A percentile compares a stretch with the other conserved stretches of the same genome.
Evolutionary conservation across 2,329 filamentous ascomycete genomes (phyloP).

Genomic region (Fusarium circinatum): DNA sequence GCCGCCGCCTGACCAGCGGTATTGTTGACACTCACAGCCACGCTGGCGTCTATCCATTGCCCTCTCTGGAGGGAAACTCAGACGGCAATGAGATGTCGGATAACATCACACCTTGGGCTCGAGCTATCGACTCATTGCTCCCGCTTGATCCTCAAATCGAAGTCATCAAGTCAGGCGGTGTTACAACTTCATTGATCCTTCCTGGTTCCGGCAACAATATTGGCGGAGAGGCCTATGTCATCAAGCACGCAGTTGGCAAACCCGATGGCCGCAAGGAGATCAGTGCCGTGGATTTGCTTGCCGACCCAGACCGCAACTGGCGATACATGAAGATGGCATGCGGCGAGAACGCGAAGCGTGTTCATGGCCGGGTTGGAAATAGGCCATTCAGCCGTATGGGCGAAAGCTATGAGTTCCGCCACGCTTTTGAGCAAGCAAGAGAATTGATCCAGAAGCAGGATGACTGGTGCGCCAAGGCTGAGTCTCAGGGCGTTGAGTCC

Average conservation of each 20-base stretch:
- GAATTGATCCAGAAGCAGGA: conserved; percentile 68
- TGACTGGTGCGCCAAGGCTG: conserved; percentile 73
- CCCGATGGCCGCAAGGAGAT: conserved; percentile 70
- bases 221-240: conserved; percentile 74
- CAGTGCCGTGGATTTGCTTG: conserved; percentile 71
- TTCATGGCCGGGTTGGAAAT: conserved; percentile 66
- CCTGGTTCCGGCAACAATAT: conserved; percentile 80
- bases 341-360: conserved; percentile 74
- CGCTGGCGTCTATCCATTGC: conserved; percentile 68
- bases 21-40: conserved; percentile 80
- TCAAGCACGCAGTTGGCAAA: conserved; percentile 74
- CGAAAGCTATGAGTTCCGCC: conserved; percentile 75
- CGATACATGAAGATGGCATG: conserved; percentile 83
- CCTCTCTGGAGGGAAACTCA: conserved; percentile 61
- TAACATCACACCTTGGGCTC: conserved; percentile 74
- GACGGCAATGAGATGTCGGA: conserved; percentile 73
- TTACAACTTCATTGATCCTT: conserved; percentile 73
- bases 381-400: conserved; percentile 70
- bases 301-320: conserved; percentile 72
- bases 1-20: conserved; percentile 71
- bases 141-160: conserved; percentile 72
- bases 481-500: conserved; percentile 58
- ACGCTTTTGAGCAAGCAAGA: conserved; percentile 72
- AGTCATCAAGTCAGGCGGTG: conserved; percentile 78
- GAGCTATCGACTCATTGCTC: conserved; percentile 72